Evolutionary conservation across 129 eudicot species (phyloP), one percentile per base, ranked within the genome.

Genomic region (Smallanthus sonchifolius): DNA sequence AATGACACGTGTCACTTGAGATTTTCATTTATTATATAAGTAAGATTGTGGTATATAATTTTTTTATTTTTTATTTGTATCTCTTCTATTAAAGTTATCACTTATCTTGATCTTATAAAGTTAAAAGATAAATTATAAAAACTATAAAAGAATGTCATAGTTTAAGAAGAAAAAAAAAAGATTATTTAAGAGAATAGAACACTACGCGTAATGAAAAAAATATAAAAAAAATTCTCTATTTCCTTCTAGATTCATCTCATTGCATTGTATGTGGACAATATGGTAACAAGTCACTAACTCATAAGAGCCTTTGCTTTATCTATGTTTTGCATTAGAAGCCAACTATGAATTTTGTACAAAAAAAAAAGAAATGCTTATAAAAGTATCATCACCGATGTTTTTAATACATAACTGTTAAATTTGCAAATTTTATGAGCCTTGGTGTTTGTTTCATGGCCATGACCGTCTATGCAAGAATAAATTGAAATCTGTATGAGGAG

Each of bases 251-350:
- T 45, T 11, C 35, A 20, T 56, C 32, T 8, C 77, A 44, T 62
- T n/a, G n/a, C n/a, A n/a, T n/a, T 47, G 8, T 42, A 15, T 73
- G 77, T 73, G 70, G 70, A 30, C 77, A 7, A 11, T 13, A 28
- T 74, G 32, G 34, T 62, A 61, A 47, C 72, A 75, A 35, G 62
- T 49, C 72, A 63, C 36, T 8, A 34, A 30, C 70, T 60, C 30
- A 39, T 30, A 67, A 28, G 9, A 13, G 13, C 3, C 37, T 13
- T 34, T 32, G 61, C 30, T 52, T 52, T 52, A 52, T 16, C 28
- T 54, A 11, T 6, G 10, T 7, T 17, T 54, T 17, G 14, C 0
- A 4, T 48, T 48, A 48, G 20, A 15, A 15, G 7, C 55, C 8
- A 14, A 48, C 19, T 48, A 48, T 48, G 4, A 44, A 4, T 44